Conservation (phyloP, 2,329 filamentous ascomycete genomes). For the Hymenoscyphus albidus region DNA sequence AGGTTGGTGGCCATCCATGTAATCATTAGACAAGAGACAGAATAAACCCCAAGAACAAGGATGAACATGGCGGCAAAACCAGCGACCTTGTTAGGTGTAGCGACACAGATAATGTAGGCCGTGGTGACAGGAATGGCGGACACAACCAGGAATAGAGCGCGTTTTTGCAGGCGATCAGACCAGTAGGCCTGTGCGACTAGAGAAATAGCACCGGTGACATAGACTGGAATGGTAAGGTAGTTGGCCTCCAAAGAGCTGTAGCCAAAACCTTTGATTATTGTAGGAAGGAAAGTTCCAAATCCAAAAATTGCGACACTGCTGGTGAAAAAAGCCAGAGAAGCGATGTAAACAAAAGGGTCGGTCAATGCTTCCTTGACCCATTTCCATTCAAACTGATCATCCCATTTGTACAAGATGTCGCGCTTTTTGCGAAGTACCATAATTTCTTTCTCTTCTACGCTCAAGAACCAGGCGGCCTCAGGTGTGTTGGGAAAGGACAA, state of each 20-base stretch:
- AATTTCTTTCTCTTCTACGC: conserved; percentile 38
- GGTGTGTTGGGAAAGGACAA: conserved; percentile 27
- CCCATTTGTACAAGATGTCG: conserved; percentile 46
- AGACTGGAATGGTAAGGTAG: conserved; percentile 53
- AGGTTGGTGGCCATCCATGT: conserved; percentile 44
- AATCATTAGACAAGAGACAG: conserved; percentile 43
- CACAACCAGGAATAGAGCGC: conserved; percentile 11
- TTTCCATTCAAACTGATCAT: conserved; percentile 46
- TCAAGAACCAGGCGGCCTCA: conserved; percentile 32
- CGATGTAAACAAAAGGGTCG: conserved; percentile 3
- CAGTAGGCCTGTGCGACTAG: conserved; percentile 43
- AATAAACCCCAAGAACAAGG: conserved; percentile 43
- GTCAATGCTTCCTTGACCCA: background rate
- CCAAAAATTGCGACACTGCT: conserved; percentile 31
- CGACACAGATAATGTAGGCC: conserved; percentile 17
- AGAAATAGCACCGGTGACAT: conserved; percentile 44
- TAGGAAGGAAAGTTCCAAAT: conserved; percentile 54
- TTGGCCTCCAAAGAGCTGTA: conserved; percentile 48
- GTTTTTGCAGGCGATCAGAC: conserved; percentile 39
- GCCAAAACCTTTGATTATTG: conserved; percentile 49
- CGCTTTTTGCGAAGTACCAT: conserved; percentile 46
- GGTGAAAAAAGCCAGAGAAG: background rate
- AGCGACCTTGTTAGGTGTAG: conserved; percentile 45
- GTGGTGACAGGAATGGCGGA: conserved; percentile 14
- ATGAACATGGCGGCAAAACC: conserved; percentile 48